Percentiles rank a stretch among this genome's conserved stretches.
These are phyloP conservation scores for Acrasis kona DNA, from an alignment of 78 protist species.

Conservation along the genomic window DNA sequence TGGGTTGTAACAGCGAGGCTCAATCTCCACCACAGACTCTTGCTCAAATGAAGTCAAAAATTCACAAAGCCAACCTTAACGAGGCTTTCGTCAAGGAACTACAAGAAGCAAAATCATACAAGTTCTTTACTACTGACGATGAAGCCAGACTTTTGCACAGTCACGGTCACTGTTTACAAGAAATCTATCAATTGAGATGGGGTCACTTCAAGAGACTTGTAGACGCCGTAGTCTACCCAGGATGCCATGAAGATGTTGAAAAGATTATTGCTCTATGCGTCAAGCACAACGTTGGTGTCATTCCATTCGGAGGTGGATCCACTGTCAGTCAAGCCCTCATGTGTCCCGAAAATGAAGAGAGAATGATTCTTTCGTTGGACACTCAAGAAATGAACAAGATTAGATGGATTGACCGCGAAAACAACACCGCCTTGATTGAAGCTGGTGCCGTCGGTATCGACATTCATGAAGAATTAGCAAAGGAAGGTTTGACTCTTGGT, in stretches of 20 bases:
- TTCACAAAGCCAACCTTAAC: background rate
- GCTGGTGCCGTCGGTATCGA: slow-evolving; percentile 74
- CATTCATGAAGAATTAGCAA: slow-evolving; percentile 40
- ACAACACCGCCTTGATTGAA: slow-evolving; percentile 65
- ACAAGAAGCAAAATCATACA: background rate
- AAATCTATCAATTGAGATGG: slow-evolving; percentile 17
- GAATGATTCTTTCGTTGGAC: slow-evolving; percentile 66
- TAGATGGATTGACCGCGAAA: slow-evolving; percentile 60
- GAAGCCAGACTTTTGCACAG: slow-evolving; percentile 13
- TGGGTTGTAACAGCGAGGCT: slow-evolving; percentile 1
- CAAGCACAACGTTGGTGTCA: slow-evolving; percentile 48
- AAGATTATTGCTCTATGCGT: slow-evolving; percentile 43
- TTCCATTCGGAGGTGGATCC: slow-evolving; percentile 83
- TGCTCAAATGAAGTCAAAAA: background rate
- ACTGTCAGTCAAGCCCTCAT: slow-evolving; percentile 24
- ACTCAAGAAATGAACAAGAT: slow-evolving; percentile 67
- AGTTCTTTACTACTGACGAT: slow-evolving; percentile 12
- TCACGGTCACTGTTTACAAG: slow-evolving; percentile 22
- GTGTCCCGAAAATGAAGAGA: slow-evolving; percentile 35
- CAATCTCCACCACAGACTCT: background rate
- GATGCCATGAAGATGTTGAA: slow-evolving; percentile 60
- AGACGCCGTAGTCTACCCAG: slow-evolving; percentile 66
- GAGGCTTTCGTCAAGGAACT: background rate
- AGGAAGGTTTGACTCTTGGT: slow-evolving; percentile 55
- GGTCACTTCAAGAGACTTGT: slow-evolving; percentile 21